phyloP scores from a whole-genome alignment of 306 rosid genomes.

The Prunus campanulata region DNA sequence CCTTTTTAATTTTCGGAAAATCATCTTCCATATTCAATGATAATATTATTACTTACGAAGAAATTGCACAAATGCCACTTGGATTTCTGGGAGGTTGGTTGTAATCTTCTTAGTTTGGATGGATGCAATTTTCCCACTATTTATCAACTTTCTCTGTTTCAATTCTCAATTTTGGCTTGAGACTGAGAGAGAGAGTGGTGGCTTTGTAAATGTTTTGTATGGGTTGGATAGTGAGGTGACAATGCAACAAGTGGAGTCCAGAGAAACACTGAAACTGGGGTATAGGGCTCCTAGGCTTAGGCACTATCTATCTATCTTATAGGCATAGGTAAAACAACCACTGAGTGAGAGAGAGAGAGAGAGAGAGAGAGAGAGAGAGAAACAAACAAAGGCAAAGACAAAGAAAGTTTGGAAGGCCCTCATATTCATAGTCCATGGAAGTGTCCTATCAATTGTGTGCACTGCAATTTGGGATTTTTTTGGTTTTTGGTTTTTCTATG shows the following conservation, averaged over 20 bases:
- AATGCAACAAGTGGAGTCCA: constrained; percentile 38
- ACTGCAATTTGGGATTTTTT: constrained; percentile 23
- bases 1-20: no score
- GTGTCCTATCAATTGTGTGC: constrained; percentile 48
- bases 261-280: constrained; percentile 29
- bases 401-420: constrained; percentile 24
- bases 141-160: no score
- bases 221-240: constrained; percentile 41
- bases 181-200: no score
- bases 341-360: not conserved
- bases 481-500: constrained; percentile 22
- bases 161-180: no score
- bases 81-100: no score
- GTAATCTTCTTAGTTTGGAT: no score
- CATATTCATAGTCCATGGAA: constrained; percentile 29
- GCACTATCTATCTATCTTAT: not conserved
- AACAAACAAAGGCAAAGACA: not conserved
- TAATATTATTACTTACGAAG: no score
- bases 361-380: not conserved
- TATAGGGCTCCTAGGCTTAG: constrained; percentile 27
- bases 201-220: constrained; percentile 15
- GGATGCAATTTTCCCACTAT: no score
- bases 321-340: not conserved
- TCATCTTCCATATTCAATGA: no score
- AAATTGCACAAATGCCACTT: no score